Base-by-base conservation (phyloP, 2,329 filamentous ascomycete species). In the Fusarium vanettenii region DNA sequence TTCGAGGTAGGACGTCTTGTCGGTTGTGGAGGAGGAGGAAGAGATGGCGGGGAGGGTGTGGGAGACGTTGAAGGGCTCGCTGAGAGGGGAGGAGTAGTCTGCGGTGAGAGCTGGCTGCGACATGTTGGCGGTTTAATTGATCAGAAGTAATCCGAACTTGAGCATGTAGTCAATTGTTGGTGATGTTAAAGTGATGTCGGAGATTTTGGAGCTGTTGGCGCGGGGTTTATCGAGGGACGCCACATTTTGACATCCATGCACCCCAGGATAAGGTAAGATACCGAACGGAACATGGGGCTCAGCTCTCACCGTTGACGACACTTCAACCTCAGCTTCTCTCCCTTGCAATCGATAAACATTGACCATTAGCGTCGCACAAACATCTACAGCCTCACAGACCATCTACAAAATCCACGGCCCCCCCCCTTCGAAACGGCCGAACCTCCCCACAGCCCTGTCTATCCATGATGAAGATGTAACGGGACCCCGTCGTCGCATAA, bases 1-100 rank as follows among this genome's bases (percentile, higher is more conserved):
- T 45, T 82, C 79, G 31, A 95, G 89, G 81, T 92, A 93, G 10
- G 84, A 81, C 2, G 88, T 88, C 80, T 91, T 93, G 69, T 88
- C 85, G 60, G 84, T 69, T 62, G 86, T 82, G 33, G 84, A 76
- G 27, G 82, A 61, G 39, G 82, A 66, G 45, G 84, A 70, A 14
- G 79, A 52, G 5, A 85, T 84, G 9, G 82, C 71, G 13, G 82
- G 77, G 70, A 88, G 78, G 57, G 78, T 63, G 25, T 82, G 80
- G 18, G 82, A 76, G 78, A 87, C 68, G 50, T 79, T 79, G 82
- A 91, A 91, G 39, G 86, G 78, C 5, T 82, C 81, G 81, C 86
- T 88, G 67, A 83, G 78, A 7, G 88, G 83, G 16, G 89, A 89
- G n/a, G 81, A 81, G 84, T 93, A 93, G 57, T 84, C 84, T 60